These are phyloP conservation scores for Bremia lactucae DNA, from an alignment of 352 stramenopile species.

Conservation along the genomic window DNA sequence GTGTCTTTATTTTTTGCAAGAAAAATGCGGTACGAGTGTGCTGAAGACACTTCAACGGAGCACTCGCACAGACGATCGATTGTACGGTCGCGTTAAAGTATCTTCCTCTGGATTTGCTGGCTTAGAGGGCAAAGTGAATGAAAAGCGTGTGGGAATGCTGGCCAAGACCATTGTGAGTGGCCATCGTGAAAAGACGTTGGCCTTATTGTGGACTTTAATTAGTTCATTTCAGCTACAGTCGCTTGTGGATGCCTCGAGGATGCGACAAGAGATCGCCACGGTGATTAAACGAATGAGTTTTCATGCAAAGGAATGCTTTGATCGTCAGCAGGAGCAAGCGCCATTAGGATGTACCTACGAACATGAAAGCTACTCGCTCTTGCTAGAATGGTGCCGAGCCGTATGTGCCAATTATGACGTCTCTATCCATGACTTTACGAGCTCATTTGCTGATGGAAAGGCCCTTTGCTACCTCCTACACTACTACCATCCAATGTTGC, in stretches of 20 bases:
- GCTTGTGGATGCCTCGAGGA: conserved; percentile 63
- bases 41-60: conserved; percentile 41
- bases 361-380: conserved; percentile 50
- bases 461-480: conserved; percentile 90
- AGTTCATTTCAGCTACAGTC: conserved; percentile 84
- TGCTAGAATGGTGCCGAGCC: conserved; percentile 88
- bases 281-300: conserved; percentile 66
- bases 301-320: conserved; percentile 49
- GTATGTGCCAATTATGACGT: conserved; percentile 89
- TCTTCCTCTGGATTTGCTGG: conserved; percentile 37
- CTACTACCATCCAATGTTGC: conserved; percentile 91
- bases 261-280: conserved; percentile 72
- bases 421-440: conserved; percentile 82
- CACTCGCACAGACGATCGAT: conserved; percentile 4
- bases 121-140: conserved; percentile 40
- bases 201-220: conserved; percentile 91
- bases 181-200: conserved; percentile 90
- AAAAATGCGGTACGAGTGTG: conserved; percentile 49
- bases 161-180: conserved; percentile 94
- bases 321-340: conserved; percentile 23
- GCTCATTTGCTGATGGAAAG: conserved; percentile 89
- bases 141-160: conserved; percentile 44
- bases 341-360: conserved; percentile 29
- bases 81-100: conserved; percentile 18
- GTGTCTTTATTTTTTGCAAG: conserved; percentile 76